A percentile compares a stretch with the other conserved stretches of the same genome.
phyloP scores from a whole-genome alignment of 768 basidiomycete species.

The Suillus decipiens region DNA sequence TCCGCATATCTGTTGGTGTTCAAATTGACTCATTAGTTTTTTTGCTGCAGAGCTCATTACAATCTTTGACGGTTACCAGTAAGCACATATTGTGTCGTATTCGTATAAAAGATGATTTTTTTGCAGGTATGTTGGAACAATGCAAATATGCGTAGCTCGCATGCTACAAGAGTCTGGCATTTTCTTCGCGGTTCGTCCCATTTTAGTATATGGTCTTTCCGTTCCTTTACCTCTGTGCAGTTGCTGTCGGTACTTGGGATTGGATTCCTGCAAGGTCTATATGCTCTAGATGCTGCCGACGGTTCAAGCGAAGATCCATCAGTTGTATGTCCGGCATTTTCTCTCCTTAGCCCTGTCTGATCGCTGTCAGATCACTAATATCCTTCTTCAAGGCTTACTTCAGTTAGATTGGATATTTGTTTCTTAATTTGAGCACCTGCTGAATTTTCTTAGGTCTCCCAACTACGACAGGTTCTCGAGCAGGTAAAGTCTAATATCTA shows the following conservation, averaged over 20 bases:
- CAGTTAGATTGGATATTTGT: conserved; percentile 48
- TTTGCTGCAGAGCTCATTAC: conserved; percentile 64
- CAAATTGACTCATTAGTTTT: conserved; percentile 3
- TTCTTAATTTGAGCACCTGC: conserved; percentile 4
- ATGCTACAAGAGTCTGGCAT: conserved; percentile 94
- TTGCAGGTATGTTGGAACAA: conserved; percentile 78
- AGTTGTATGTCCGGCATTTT: conserved; percentile 38
- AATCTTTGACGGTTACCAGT: conserved; percentile 82
- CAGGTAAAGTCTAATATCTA: conserved; percentile 38
- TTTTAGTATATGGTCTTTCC: neutral
- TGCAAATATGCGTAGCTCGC: conserved; percentile 91
- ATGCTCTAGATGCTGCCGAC: conserved; percentile 90
- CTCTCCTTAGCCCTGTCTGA: conserved; percentile 6
- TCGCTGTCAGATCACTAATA: conserved; percentile 57
- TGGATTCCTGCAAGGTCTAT: conserved; percentile 86
- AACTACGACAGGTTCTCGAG: conserved; percentile 58
- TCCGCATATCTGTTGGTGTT: neutral
- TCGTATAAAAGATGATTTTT: conserved; percentile 5
- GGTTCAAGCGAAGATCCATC: conserved; percentile 60
- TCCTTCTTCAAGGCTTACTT: conserved; percentile 79
- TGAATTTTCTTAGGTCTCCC: conserved; percentile 50
- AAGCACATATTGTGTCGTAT: conserved; percentile 19
- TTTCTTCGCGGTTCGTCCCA: conserved; percentile 74
- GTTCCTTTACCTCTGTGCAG: conserved; percentile 36
- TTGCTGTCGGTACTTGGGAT: conserved; percentile 78